These are phyloP conservation scores for Eimeria maxima DNA, from an alignment of 169 alveolate species.

Conservation along the genomic window DNA sequence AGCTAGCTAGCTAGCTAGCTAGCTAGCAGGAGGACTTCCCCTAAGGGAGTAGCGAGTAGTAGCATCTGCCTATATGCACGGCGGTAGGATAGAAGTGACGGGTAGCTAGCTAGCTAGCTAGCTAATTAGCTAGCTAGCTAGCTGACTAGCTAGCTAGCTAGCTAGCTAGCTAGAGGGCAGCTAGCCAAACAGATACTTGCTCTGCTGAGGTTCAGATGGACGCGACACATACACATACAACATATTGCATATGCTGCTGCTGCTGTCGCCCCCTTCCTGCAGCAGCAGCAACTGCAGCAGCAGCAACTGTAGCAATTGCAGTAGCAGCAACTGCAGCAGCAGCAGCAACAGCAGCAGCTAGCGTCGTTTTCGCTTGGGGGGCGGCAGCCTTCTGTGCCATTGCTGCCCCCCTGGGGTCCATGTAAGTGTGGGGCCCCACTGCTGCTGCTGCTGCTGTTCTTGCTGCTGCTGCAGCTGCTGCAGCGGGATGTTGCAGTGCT, in stretches of 20 bases:
- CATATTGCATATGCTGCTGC: background rate
- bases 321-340: background rate
- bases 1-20: slow-evolving; percentile 3
- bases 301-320: background rate
- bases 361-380: slow-evolving; percentile 37
- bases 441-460: slow-evolving; percentile 44
- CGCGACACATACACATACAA: background rate
- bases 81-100: no score
- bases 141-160: background rate
- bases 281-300: background rate
- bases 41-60: background rate
- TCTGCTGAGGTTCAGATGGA: background rate
- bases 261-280: background rate
- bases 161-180: background rate
- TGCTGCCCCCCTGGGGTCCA: slow-evolving; percentile 42
- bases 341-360: slow-evolving; percentile 45
- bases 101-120: slow-evolving; percentile 7
- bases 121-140: background rate
- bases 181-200: background rate
- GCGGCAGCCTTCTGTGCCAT: slow-evolving; percentile 31
- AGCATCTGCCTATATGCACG: no score
- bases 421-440: slow-evolving; percentile 65
- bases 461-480: slow-evolving; percentile 54
- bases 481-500: slow-evolving; percentile 43
- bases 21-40: no score